phyloP scores from a whole-genome alignment of 345 rosid species.

The Ceriops zippeliana region DNA sequence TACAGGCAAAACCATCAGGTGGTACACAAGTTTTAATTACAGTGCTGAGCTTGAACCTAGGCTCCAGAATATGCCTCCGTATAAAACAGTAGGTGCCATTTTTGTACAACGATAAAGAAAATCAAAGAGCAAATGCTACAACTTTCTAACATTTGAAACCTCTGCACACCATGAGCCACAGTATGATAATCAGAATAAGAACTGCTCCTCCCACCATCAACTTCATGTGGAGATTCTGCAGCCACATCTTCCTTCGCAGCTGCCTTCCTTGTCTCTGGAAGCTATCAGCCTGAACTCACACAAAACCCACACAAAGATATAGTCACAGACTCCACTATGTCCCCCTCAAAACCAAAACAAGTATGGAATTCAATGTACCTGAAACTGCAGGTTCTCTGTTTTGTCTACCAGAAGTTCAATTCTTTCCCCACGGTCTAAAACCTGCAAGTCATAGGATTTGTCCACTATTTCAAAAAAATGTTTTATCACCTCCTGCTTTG shows the following conservation, averaged over 20 bases:
- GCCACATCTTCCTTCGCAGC: slow-evolving; percentile 93
- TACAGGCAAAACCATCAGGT: neutral
- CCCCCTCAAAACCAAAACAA: neutral
- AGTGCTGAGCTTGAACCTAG: neutral
- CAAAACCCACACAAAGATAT: neutral
- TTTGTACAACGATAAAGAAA: neutral
- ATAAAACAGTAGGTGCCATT: neutral
- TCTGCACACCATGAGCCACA: slow-evolving; percentile 68
- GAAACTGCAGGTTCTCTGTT: slow-evolving; percentile 85
- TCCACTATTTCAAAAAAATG: neutral
- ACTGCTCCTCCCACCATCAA: slow-evolving; percentile 71
- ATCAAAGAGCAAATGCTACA: neutral
- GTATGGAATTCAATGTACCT: slow-evolving; percentile 34
- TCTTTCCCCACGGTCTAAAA: slow-evolving; percentile 92
- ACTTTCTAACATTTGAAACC: slow-evolving; percentile 59
- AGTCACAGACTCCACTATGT: neutral
- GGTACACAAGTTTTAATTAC: neutral
- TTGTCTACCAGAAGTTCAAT: slow-evolving; percentile 93
- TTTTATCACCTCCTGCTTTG: neutral
- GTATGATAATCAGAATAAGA: slow-evolving; percentile 48
- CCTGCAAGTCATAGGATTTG: slow-evolving; percentile 38
- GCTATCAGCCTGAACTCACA: slow-evolving; percentile 64
- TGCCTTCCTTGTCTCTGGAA: slow-evolving; percentile 98
- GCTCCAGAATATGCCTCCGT: neutral
- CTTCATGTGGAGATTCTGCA: slow-evolving; percentile 83